Evolutionary conservation across 129 eudicot species (phyloP), one percentile per base, ranked within the genome.

Genomic region (Flaveria linearis): DNA sequence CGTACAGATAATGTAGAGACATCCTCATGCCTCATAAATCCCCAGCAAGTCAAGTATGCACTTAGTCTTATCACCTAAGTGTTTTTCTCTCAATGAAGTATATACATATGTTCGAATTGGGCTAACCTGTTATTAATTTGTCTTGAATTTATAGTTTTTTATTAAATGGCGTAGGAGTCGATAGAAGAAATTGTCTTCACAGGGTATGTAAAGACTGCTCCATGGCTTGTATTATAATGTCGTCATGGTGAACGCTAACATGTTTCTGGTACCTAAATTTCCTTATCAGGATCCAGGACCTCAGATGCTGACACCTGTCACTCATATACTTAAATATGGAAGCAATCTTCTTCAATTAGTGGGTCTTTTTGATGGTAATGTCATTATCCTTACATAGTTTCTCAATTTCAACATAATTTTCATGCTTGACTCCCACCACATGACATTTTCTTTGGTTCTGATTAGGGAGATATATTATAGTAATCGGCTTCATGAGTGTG

Each of bases 331-430:
- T 69, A 90, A 87, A 82, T 90, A 85, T 57, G 98, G 98, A 78
- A 79, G 91, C 28, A 93, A 90, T 85, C 95, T 93, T 63, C 95
- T 93, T 76, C 98, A 93, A 82, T 91, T 89, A 28, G 87, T 90
- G 30, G 98, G 98, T 16, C 88, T 88, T 25, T 90, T 93, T 79
- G 82, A 82, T 76, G 98, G 97, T 93, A 83, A 47, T 68, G 41
- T 63, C 15, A 58, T 33, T 55, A 61, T n/a, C 25, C 10, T n/a
- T 53, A 17, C 41, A 12, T 55, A 8, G 67, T 63, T 51, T 68
- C 36, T 22, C 0, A 51, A 67, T 46, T 16, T 5, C 10, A 22
- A 33, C 13, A 74, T 58, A 56, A 10, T 55, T 43, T 65, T 36
- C 30, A 65, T 77, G 67, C 42, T 74, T 39, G 41, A 43, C 50